phyloP scores from a whole-genome alignment of 129 eudicot species.

The Arctium lappa region DNA sequence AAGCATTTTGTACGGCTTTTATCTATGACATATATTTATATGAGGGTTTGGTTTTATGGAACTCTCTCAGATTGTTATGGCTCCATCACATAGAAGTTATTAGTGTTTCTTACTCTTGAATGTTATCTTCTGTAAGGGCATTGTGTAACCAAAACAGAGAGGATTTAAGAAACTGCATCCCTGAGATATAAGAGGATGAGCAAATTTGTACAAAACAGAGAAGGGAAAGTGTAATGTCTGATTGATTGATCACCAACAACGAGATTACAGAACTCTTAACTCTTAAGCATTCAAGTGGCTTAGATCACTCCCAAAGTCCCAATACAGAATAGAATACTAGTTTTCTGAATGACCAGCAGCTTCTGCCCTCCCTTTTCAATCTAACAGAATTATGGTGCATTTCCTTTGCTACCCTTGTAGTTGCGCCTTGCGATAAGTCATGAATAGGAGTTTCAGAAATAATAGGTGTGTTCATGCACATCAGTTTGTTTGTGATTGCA shows the following conservation, averaged over 20 bases:
- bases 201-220: not conserved
- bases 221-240: not conserved
- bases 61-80: not conserved
- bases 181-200: not conserved
- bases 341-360: no score
- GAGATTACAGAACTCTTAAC: no score
- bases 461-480: no score
- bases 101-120: not conserved
- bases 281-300: no score
- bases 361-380: not conserved
- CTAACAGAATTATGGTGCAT: not conserved
- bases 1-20: not conserved
- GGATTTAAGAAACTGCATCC: not conserved
- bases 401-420: not conserved
- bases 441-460: no score
- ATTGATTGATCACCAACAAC: not conserved
- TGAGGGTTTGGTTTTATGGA: not conserved
- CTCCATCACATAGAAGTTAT: not conserved
- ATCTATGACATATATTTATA: not conserved
- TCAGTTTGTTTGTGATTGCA: no score
- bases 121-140: not conserved
- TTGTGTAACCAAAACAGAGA: not conserved
- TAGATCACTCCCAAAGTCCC: no score
- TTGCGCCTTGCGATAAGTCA: not conserved
- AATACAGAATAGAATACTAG: no score